Evolutionary conservation across 2,329 filamentous ascomycete species (phyloP).

Genomic region (Trichophyton benhamiae): DNA sequence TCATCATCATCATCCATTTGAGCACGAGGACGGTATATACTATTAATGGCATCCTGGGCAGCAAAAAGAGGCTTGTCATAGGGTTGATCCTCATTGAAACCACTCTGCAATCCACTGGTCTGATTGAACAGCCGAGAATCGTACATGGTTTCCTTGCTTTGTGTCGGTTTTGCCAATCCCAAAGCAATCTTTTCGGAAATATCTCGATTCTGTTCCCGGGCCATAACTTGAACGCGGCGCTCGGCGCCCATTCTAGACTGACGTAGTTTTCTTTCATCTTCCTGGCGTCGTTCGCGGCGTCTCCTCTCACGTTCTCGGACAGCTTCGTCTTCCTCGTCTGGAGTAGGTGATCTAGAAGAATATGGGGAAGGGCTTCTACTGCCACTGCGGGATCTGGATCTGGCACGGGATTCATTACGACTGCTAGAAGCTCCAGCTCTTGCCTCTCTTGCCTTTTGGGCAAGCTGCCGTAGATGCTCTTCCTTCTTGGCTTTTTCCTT

Average conservation of each 20-base stretch:
- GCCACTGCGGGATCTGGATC: slow-evolving; percentile 38
- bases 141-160: slow-evolving; percentile 88
- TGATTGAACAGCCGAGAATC: slow-evolving; percentile 94
- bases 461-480: slow-evolving; percentile 73
- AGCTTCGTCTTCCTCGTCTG: slow-evolving; percentile 54
- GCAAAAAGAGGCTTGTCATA: slow-evolving; percentile 97
- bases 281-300: slow-evolving; percentile 63
- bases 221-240: slow-evolving; percentile 80
- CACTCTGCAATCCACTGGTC: slow-evolving; percentile 75
- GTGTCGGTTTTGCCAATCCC: slow-evolving; percentile 86
- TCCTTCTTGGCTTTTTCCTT: slow-evolving; percentile 94
- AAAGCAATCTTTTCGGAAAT: slow-evolving; percentile 95
- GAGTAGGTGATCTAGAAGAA: slow-evolving; percentile 35
- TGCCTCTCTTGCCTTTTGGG: slow-evolving; percentile 84
- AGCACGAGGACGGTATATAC: slow-evolving; percentile 75
- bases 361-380: slow-evolving; percentile 29
- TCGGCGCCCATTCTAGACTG: slow-evolving; percentile 95
- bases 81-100: slow-evolving; percentile 93
- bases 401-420: slow-evolving; percentile 34
- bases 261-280: slow-evolving; percentile 78
- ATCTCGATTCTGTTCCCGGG: slow-evolving; percentile 88
- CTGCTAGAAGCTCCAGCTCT: slow-evolving; percentile 43
- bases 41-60: slow-evolving; percentile 85
- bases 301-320: slow-evolving; percentile 64
- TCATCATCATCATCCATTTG: slow-evolving; percentile 62